phyloP scores from a whole-genome alignment of 169 alveolate species.

The Plasmodium chabaudi region DNA sequence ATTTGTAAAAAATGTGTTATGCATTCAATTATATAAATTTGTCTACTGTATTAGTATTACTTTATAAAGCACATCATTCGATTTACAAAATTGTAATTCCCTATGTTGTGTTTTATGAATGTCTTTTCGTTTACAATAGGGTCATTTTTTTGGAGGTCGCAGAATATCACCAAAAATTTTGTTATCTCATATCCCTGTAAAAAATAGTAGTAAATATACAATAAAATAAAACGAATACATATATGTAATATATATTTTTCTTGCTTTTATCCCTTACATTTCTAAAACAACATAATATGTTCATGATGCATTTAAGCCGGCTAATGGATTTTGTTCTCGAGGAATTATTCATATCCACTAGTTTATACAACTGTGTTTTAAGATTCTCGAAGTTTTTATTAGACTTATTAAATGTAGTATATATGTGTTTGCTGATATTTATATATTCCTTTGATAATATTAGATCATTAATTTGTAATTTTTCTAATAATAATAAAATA shows the following conservation, averaged over 20 bases:
- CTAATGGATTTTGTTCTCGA: constrained; percentile 14
- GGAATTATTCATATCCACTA: constrained; percentile 29
- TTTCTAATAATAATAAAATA: constrained; percentile 64
- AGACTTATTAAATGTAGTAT: constrained; percentile 17
- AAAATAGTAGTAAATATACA: constrained; percentile 1
- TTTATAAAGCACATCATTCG: constrained; percentile 74
- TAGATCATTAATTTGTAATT: constrained; percentile 54
- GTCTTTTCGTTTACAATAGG: constrained; percentile 65
- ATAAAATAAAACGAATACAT: not conserved
- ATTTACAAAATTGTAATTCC: constrained; percentile 60
- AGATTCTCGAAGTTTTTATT: constrained; percentile 42
- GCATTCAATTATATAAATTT: too few species aligned
- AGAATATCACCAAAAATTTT: constrained; percentile 40
- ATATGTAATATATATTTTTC: not conserved
- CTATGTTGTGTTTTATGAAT: constrained; percentile 61
- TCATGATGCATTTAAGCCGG: constrained; percentile 62
- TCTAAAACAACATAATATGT: constrained; percentile 52
- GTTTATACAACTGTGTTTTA: constrained; percentile 17
- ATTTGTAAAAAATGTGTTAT: too few species aligned
- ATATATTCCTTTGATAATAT: constrained; percentile 61
- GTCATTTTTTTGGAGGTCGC: constrained; percentile 54
- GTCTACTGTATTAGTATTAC: constrained; percentile 7
- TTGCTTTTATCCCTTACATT: constrained; percentile 18
- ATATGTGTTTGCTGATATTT: constrained; percentile 48
- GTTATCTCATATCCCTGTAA: constrained; percentile 64